Evolutionary conservation across 2,329 filamentous ascomycete genomes (phyloP).

Genomic region (Colletotrichum australisinense): DNA sequence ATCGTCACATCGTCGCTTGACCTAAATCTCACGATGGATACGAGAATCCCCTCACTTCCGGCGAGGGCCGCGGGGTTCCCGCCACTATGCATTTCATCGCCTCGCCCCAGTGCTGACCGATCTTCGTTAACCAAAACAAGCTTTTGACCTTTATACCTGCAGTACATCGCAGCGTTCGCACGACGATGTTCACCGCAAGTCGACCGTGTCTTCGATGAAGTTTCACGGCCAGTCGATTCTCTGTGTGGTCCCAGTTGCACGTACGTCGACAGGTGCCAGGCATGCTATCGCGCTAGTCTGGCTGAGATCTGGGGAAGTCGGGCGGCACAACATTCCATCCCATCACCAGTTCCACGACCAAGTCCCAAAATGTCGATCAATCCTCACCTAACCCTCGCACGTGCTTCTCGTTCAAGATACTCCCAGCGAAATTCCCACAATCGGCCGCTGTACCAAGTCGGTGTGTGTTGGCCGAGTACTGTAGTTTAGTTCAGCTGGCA

Average conservation of each 20-base stretch:
- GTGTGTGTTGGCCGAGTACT: not conserved
- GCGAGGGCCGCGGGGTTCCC: constrained; percentile 17
- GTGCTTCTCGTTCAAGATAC: not conserved
- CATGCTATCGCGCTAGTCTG: not conserved
- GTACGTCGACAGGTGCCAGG: not conserved
- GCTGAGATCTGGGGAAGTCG: not conserved
- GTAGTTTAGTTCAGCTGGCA: constrained; percentile 12
- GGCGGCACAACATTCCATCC: not conserved
- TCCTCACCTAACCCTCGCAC: not conserved
- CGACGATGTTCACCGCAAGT: not conserved
- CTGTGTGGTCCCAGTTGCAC: not conserved
- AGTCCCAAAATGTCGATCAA: not conserved
- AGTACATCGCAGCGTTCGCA: not conserved
- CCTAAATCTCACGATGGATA: constrained; percentile 20
- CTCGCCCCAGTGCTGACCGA: constrained; percentile 3
- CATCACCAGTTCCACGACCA: not conserved
- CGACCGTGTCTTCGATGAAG: not conserved
- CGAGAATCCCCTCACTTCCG: not conserved
- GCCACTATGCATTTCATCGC: constrained; percentile 1
- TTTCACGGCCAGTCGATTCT: not conserved
- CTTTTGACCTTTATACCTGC: not conserved
- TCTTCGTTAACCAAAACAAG: constrained; percentile 4
- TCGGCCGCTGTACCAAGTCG: not conserved
- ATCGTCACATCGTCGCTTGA: constrained; percentile 18
- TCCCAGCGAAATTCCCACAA: not conserved